Base-by-base conservation (phyloP, 1,139 yeast genomes). In the Zygosaccharomyces sapae region DNA sequence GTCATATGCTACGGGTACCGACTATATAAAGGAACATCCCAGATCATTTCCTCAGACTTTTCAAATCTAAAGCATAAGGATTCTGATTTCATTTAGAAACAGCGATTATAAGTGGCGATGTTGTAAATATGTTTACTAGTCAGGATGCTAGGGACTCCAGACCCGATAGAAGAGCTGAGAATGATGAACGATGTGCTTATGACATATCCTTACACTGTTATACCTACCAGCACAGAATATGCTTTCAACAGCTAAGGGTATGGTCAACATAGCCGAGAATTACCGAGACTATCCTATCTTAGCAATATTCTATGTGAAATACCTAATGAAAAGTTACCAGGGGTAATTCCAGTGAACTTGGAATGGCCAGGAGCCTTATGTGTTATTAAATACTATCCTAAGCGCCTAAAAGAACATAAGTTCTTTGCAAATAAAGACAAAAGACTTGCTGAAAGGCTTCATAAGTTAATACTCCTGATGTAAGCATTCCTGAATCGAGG, bases 281-380 rank as follows among this genome's bases (percentile, higher is more conserved):
- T 41, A 34, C 20, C 38, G 38, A 24, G 33, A 33, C 7, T 41
- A 41, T 12, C 44, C 44, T 19, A 12, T 34, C 38, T 38, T 41
- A 33, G 39, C 35, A 22, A 41, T 41, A 33, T 34, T 33, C 12
- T 34, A 33, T 33, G 44, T 38, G 18, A 34, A 34, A 38, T 34
- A 22, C 34, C 34, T 38, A 27, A 33, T 41, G 27, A 33, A 24
- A 41, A 41, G 20, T 41, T 24, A 30, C 44, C 44, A 12, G 34
- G n/a, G 4, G 4, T n/a, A n/a, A 38, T 41, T 8, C 39, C 38
- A 16, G 25, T 33, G 33, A 38, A 33, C 19, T 24, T 41, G 9
- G 20, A 8, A 12, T 41, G 44, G 44, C 44, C 44, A n/a, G 39
- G 37, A 13, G 34, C 38, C 44, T 12, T 41, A 41, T 33, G 44